These are phyloP conservation scores for Pterocarpus macrocarpus DNA, from an alignment of 306 rosid genomes.

Conservation along the genomic window DNA sequence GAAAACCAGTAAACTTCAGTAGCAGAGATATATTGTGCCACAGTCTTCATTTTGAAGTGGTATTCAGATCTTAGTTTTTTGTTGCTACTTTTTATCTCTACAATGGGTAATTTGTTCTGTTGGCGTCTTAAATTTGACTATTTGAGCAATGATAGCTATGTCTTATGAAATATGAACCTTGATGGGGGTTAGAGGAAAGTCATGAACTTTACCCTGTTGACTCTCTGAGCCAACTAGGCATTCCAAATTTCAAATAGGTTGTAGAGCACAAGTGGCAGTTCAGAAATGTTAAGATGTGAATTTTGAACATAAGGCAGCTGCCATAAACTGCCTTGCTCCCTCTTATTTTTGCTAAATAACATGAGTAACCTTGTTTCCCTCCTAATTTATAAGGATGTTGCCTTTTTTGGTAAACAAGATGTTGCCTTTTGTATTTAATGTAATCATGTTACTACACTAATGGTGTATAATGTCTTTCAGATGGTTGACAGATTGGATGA, in stretches of 20 bases:
- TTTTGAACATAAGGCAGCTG: conserved; percentile 18
- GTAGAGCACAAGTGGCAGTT: conserved; percentile 24
- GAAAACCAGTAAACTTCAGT: conserved; percentile 36
- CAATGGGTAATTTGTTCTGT: conserved; percentile 22
- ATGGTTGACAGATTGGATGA: conserved; percentile 97
- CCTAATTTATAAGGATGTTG: conserved; percentile 19
- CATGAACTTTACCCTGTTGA: conserved; percentile 40
- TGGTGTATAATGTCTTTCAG: conserved; percentile 62
- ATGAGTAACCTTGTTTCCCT: background rate
- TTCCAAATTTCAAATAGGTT: conserved; percentile 36
- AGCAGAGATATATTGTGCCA: conserved; percentile 20
- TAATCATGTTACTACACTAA: conserved; percentile 39
- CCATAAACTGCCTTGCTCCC: conserved; percentile 2
- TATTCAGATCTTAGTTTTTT: conserved; percentile 34
- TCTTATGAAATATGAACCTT: conserved; percentile 12
- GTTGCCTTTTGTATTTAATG: background rate
- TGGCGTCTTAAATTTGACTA: conserved; percentile 28
- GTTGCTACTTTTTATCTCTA: conserved; percentile 23
- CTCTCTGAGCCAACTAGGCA: conserved; percentile 23
- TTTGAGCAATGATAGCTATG: conserved; percentile 20
- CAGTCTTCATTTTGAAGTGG: conserved; percentile 25
- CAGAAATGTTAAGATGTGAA: conserved; percentile 34
- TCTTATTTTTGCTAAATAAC: conserved; percentile 23
- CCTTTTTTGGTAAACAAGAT: background rate
- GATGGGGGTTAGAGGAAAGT: conserved; percentile 16